Conservation (phyloP, 192 early-diverging fungal species). For the Phycomyces nitens region DNA sequence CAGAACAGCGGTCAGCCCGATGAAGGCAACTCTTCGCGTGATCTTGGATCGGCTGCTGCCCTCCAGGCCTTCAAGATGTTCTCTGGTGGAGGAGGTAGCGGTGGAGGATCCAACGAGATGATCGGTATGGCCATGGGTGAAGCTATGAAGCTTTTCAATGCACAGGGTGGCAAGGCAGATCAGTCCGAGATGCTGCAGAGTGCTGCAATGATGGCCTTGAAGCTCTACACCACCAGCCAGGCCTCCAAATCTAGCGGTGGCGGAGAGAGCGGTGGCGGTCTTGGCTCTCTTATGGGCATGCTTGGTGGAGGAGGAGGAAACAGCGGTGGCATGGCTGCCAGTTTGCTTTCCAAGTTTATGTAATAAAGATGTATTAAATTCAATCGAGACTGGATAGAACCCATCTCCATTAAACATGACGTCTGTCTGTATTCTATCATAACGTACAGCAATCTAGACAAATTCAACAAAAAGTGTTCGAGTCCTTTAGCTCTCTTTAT, state of each 20-base stretch:
- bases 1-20: constrained; percentile 15
- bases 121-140: constrained; percentile 40
- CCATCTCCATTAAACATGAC: no score
- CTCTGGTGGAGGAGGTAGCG: constrained; percentile 17
- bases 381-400: not conserved
- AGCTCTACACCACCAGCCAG: constrained; percentile 27
- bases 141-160: constrained; percentile 33
- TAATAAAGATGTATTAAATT: constrained; percentile 13
- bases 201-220: constrained; percentile 38
- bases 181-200: constrained; percentile 30
- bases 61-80: constrained; percentile 38
- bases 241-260: constrained; percentile 1
- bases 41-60: constrained; percentile 38
- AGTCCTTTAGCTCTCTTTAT: no score
- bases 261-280: constrained; percentile 17
- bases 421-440: no score
- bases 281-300: constrained; percentile 31
- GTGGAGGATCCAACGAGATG: constrained; percentile 15
- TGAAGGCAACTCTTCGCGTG: constrained; percentile 18
- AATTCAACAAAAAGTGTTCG: no score
- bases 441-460: not conserved
- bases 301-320: constrained; percentile 18
- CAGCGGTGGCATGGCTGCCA: constrained; percentile 19
- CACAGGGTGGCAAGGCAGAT: constrained; percentile 19
- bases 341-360: constrained; percentile 31